A percentile compares a stretch with the other conserved stretches of the same genome.
phyloP scores from a whole-genome alignment of 331 rosid species.

The Malus hybrid region DNA sequence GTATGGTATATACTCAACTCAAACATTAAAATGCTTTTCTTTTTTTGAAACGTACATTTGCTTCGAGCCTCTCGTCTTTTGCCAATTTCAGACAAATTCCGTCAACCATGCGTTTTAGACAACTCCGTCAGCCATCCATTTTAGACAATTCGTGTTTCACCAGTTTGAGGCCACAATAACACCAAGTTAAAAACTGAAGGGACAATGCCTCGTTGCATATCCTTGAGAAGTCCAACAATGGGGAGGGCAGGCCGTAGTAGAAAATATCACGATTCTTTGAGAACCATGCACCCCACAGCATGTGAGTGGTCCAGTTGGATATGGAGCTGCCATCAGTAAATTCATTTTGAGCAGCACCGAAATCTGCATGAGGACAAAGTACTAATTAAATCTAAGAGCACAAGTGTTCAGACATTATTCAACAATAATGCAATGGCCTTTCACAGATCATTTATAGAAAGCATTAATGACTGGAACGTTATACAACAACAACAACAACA shows the following conservation, averaged over 20 bases:
- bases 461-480: neutral
- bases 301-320: conserved; percentile 43
- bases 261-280: conserved; percentile 47
- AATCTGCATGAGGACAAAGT: conserved; percentile 32
- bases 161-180: conserved; percentile 28
- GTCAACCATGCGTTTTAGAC: neutral
- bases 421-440: neutral
- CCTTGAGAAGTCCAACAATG: conserved; percentile 55
- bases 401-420: neutral
- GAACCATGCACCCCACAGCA: conserved; percentile 86
- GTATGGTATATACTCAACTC: neutral
- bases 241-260: conserved; percentile 69
- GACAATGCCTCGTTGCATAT: conserved; percentile 44
- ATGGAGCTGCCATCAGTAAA: conserved; percentile 22
- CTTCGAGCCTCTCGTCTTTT: conserved; percentile 26
- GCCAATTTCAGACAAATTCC: conserved; percentile 9
- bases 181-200: conserved; percentile 46
- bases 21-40: neutral
- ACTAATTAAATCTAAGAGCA: neutral
- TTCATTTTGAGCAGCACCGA: conserved; percentile 30
- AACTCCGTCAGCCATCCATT: conserved; percentile 34
- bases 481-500: too few species aligned
- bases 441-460: neutral
- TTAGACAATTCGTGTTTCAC: conserved; percentile 26
- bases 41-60: neutral